Percentiles rank a stretch among this genome's conserved stretches.
Conservation (phyloP, 2,329 filamentous ascomycete genomes). For the Cladosporium halotolerans region DNA sequence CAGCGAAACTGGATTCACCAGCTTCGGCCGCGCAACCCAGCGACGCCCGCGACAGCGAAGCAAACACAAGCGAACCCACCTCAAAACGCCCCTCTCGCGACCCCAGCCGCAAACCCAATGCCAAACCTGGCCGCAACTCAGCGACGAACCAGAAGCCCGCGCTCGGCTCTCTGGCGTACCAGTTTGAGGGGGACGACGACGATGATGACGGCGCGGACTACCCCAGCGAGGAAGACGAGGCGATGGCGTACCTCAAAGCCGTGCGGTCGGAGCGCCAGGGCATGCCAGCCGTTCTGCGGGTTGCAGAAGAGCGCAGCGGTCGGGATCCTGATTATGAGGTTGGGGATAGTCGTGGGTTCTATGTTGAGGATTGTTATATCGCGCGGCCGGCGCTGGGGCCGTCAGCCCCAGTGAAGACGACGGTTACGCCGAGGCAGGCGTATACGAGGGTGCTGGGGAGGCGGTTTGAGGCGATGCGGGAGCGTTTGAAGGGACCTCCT, state of each 20-base stretch:
- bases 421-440: conserved; percentile 47
- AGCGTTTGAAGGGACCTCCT: conserved; percentile 51
- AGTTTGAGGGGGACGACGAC: conserved; percentile 12
- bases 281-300: conserved; percentile 22
- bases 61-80: background rate
- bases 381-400: conserved; percentile 46
- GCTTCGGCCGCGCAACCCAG: background rate
- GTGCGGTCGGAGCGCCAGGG: conserved; percentile 25
- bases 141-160: conserved; percentile 23
- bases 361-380: conserved; percentile 73
- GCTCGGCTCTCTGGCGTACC: conserved; percentile 20
- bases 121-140: conserved; percentile 13
- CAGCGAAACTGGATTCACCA: background rate
- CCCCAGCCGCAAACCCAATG: background rate
- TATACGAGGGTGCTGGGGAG: conserved; percentile 63
- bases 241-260: conserved; percentile 28
- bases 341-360: conserved; percentile 58
- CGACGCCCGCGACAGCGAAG: background rate
- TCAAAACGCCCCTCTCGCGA: background rate
- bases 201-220: conserved; percentile 18
- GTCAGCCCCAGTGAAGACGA: conserved; percentile 21
- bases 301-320: conserved; percentile 15
- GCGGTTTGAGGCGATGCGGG: conserved; percentile 61
- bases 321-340: conserved; percentile 38
- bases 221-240: conserved; percentile 24